Percentiles rank a stretch among this genome's conserved stretches.
These are phyloP conservation scores for Boletus calvinii DNA, from an alignment of 1,284 basidiomycete genomes.

Conservation along the genomic window DNA sequence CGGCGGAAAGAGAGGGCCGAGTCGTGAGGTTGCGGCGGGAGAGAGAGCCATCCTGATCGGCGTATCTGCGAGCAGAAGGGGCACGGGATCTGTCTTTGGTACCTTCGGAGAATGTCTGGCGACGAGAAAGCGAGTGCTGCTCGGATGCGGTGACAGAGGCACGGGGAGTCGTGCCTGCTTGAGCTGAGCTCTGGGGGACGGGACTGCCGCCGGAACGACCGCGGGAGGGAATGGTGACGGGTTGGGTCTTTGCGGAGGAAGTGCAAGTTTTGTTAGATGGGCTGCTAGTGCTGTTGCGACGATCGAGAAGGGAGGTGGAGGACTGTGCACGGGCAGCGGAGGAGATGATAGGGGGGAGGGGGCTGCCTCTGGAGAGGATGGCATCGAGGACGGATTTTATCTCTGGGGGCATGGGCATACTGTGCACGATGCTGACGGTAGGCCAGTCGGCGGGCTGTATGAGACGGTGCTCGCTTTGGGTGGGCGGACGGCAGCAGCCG, in stretches of 20 bases:
- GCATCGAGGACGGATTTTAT: slow-evolving; percentile 64
- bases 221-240: slow-evolving; percentile 32
- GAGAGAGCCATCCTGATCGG: slow-evolving; percentile 51
- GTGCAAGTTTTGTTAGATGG: slow-evolving; percentile 36
- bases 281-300: slow-evolving; percentile 48
- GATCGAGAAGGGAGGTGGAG: slow-evolving; percentile 42
- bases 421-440: slow-evolving; percentile 69
- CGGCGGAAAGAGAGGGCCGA: slow-evolving; percentile 50
- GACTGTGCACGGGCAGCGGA: slow-evolving; percentile 28
- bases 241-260: slow-evolving; percentile 35
- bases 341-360: slow-evolving; percentile 28
- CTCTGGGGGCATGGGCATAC: slow-evolving; percentile 65
- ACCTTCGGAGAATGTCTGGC: slow-evolving; percentile 44
- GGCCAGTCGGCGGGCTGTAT: slow-evolving; percentile 78
- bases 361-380: slow-evolving; percentile 38
- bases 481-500: slow-evolving; percentile 76
- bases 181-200: slow-evolving; percentile 26
- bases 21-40: slow-evolving; percentile 45
- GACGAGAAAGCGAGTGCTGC: slow-evolving; percentile 43
- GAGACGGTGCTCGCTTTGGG: slow-evolving; percentile 51
- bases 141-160: slow-evolving; percentile 39
- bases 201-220: slow-evolving; percentile 35
- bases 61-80: slow-evolving; percentile 59
- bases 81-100: slow-evolving; percentile 49
- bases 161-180: slow-evolving; percentile 31